These are phyloP conservation scores for Penicillium sp. DNA, from an alignment of 2,329 filamentous ascomycete genomes.

Conservation along the genomic window DNA sequence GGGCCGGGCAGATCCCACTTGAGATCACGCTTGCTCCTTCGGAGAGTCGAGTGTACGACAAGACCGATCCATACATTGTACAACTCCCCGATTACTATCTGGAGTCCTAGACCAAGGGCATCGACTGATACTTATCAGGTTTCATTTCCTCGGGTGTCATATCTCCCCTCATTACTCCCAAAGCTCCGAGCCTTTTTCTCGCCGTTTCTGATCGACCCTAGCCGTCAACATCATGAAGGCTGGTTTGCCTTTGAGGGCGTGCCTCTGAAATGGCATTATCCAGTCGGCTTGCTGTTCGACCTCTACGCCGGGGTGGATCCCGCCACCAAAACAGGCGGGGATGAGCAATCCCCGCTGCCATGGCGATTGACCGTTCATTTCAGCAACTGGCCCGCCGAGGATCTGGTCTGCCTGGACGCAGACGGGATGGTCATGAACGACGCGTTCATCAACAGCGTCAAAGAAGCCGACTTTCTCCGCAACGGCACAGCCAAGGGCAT, in stretches of 20 bases:
- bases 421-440: constrained; percentile 59
- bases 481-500: constrained; percentile 86
- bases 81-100: constrained; percentile 7
- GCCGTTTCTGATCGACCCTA: constrained; percentile 56
- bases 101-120: constrained; percentile 1
- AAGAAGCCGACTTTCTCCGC: constrained; percentile 81
- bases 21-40: constrained; percentile 58
- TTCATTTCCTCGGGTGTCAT: constrained; percentile 63
- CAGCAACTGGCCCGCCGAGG: constrained; percentile 56
- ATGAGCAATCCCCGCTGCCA: constrained; percentile 45
- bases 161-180: constrained; percentile 64
- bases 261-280: constrained; percentile 69
- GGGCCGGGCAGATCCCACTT: constrained; percentile 59
- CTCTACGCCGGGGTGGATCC: constrained; percentile 60
- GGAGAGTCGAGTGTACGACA: constrained; percentile 60
- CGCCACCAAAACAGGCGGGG: constrained; percentile 28
- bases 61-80: constrained; percentile 61
- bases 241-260: constrained; percentile 68
- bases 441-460: constrained; percentile 66
- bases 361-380: constrained; percentile 65
- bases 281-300: constrained; percentile 66
- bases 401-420: constrained; percentile 57
- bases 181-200: constrained; percentile 63
- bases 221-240: constrained; percentile 51
- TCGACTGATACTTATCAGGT: constrained; percentile 42